These are phyloP conservation scores for Clitopilus hobsonii DNA, from an alignment of 768 basidiomycete species.

Conservation along the genomic window DNA sequence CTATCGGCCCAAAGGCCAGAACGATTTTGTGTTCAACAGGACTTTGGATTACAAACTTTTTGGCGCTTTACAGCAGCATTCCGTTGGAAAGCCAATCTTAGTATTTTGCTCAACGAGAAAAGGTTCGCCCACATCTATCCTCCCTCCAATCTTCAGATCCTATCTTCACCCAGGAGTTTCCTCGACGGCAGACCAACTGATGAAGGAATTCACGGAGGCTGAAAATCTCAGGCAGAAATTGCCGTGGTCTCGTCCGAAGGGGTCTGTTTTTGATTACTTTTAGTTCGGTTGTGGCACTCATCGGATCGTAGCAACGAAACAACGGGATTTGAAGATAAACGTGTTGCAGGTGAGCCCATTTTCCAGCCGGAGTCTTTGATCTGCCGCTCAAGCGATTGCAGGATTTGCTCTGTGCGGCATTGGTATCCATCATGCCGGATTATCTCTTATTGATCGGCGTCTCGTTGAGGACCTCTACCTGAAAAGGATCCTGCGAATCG, in stretches of 20 bases:
- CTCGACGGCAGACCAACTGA: constrained; percentile 70
- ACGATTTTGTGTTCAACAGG: constrained; percentile 75
- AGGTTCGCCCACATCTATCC: constrained; percentile 36
- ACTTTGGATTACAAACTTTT: constrained; percentile 73
- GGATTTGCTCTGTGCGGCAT: constrained; percentile 72
- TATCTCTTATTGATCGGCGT: constrained; percentile 68
- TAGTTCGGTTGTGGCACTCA: constrained; percentile 22
- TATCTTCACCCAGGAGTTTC: constrained; percentile 39
- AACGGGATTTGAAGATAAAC: constrained; percentile 58
- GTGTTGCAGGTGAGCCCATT: constrained; percentile 49
- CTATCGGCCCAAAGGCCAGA: constrained; percentile 53
- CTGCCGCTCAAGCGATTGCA: constrained; percentile 15
- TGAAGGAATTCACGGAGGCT: constrained; percentile 62
- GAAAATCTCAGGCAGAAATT: constrained; percentile 41
- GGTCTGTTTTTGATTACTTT: constrained; percentile 27
- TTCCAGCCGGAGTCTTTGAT: background rate
- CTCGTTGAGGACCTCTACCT: constrained; percentile 71
- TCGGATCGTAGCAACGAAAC: background rate
- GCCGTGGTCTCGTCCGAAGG: constrained; percentile 66
- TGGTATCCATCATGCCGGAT: constrained; percentile 90
- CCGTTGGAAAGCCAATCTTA: constrained; percentile 77
- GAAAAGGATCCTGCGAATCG: constrained; percentile 54
- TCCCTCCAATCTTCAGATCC: background rate
- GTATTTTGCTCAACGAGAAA: constrained; percentile 89
- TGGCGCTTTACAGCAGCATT: constrained; percentile 64